phyloP scores from a whole-genome alignment of 129 eudicot genomes.

The Chrysanthemum makinoi region DNA sequence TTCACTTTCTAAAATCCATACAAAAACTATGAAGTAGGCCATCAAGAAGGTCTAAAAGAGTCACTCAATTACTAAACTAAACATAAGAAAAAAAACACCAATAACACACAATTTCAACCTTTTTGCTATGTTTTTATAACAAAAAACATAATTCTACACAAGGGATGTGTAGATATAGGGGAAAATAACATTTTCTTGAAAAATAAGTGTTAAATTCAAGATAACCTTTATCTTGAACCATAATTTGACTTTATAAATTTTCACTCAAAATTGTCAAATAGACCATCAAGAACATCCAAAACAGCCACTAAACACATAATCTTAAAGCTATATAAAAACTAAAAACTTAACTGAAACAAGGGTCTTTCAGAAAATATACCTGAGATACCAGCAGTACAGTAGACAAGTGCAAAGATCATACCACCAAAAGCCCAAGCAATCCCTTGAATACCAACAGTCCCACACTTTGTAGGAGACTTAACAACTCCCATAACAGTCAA shows the following conservation, averaged over 20 bases:
- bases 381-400: constrained; percentile 94
- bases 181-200: not conserved
- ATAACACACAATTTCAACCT: too few species aligned
- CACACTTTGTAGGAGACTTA: constrained; percentile 64
- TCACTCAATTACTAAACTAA: too few species aligned
- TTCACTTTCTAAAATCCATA: too few species aligned
- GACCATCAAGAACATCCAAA: not conserved
- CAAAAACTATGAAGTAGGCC: too few species aligned
- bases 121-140: too few species aligned
- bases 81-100: too few species aligned
- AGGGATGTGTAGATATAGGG: not conserved
- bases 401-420: constrained; percentile 95
- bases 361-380: constrained; percentile 38
- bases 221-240: constrained; percentile 16
- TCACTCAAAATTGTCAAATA: constrained; percentile 5
- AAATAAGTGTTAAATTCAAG: not conserved
- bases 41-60: too few species aligned
- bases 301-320: not conserved
- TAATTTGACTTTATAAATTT: not conserved
- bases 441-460: constrained; percentile 93
- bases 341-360: not conserved
- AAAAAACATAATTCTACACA: too few species aligned
- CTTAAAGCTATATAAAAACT: not conserved
- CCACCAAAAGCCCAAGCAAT: constrained; percentile 99
- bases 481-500: constrained; percentile 87